Evolutionary conservation across 176 grass and related monocot genomes (phyloP).

Genomic region (Saccharum officinarum): DNA sequence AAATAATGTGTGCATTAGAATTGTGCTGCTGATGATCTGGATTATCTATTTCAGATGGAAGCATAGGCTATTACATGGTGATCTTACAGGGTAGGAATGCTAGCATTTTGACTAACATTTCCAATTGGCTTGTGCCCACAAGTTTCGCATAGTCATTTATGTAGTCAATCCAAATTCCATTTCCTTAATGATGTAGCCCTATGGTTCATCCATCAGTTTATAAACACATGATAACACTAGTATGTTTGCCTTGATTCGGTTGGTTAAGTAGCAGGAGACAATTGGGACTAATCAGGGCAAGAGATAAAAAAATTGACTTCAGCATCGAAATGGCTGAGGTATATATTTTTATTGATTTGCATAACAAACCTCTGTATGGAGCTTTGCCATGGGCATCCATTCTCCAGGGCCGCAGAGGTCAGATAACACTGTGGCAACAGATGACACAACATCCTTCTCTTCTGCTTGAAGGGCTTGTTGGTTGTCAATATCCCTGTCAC

Average conservation of each 20-base stretch:
- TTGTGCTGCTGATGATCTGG: not conserved
- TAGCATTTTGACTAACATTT: slow-evolving; percentile 13
- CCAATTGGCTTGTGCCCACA: not conserved
- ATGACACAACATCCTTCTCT: slow-evolving; percentile 90
- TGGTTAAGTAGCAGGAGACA: not conserved
- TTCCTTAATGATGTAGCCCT: not conserved
- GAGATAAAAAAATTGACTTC: not conserved
- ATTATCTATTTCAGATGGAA: slow-evolving; percentile 10
- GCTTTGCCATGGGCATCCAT: slow-evolving; percentile 85
- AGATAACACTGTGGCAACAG: slow-evolving; percentile 82
- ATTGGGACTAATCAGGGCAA: slow-evolving; percentile 13
- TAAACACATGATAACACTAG: not conserved
- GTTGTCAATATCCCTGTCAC: slow-evolving; percentile 80
- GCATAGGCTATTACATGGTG: not conserved
- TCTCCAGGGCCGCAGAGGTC: slow-evolving; percentile 93
- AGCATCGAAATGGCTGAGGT: not conserved
- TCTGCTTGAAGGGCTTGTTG: slow-evolving; percentile 74
- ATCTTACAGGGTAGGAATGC: slow-evolving; percentile 9
- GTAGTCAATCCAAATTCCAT: not conserved
- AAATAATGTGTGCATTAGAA: not conserved
- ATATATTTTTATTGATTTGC: slow-evolving; percentile 8
- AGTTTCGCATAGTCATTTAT: not conserved
- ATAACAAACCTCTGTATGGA: slow-evolving; percentile 79
- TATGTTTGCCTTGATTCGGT: not conserved
- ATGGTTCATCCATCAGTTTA: not conserved